Evolutionary conservation across 495 filamentous ascomycete genomes (phyloP), one percentile per base, ranked within the genome.

Genomic region (Hypoxylon lienhwacheense): DNA sequence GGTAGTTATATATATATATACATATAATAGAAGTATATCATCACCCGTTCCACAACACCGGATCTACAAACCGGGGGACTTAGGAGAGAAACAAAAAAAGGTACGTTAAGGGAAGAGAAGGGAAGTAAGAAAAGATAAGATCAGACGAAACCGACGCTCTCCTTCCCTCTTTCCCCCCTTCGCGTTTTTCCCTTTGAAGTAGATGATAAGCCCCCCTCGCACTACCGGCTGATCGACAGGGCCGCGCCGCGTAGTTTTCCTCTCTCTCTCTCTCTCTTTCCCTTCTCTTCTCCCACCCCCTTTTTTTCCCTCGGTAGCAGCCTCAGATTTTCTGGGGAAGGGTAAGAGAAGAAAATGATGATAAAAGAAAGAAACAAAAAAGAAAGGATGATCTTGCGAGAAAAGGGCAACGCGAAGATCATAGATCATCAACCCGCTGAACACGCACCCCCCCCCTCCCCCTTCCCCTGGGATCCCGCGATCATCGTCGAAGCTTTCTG

Each of bases 141-240:
- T 34, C 31, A 44, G 37, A 44, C 17, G 16, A 24, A n/a, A n/a
- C n/a, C n/a, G n/a, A n/a, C n/a, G 11, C 22, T 6, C n/a, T 48
- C 35, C 31, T 44, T 29, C 6, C 24, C 35, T 34, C 35, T 36
- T 59, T 45, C 50, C 50, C 26, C 40, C n/a, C n/a, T n/a, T n/a
- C n/a, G n/a, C n/a, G n/a, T n/a, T n/a, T 55, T 61, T 47, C 59
- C 59, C 26, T 48, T 49, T 62, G 47, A 57, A 56, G 59, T 53
- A 61, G 29, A 48, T 57, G 59, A 62, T 62, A 53, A 37, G 25
- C 2, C 17, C 10, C 10, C 57, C 44, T 47, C 11, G 39, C 29
- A 40, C 47, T 55, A 29, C 47, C 42, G 40, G 47, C 34, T 52
- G 57, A 61, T 61, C 57, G 57, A 45, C 57, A 61, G 47, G 57